phyloP scores from a whole-genome alignment of 495 filamentous ascomycete species.

The Aspergillus wentii region DNA sequence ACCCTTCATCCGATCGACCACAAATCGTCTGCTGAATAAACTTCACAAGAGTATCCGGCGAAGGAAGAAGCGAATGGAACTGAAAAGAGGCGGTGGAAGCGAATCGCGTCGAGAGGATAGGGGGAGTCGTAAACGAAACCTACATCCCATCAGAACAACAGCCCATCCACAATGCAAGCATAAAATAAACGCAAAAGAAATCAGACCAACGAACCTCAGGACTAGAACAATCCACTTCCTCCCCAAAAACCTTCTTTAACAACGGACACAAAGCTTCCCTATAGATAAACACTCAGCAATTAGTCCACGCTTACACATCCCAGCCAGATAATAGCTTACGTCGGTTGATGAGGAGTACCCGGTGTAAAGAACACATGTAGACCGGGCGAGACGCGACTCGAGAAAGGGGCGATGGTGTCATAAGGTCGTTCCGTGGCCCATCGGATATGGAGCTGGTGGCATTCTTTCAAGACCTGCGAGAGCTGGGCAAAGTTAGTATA shows the following conservation, averaged over 20 bases:
- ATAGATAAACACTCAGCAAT: constrained; percentile 5
- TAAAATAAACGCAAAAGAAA: constrained; percentile 1
- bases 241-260: constrained; percentile 58
- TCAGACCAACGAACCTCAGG: constrained; percentile 34
- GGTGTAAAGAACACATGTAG: constrained; percentile 80
- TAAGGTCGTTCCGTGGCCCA: constrained; percentile 63
- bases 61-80: constrained; percentile 60
- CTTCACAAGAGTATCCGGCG: constrained; percentile 46
- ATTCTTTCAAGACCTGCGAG: constrained; percentile 54
- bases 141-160: constrained; percentile 16
- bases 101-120: constrained; percentile 59
- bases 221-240: constrained; percentile 45
- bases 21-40: constrained; percentile 60
- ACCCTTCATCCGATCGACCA: constrained; percentile 24
- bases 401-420: constrained; percentile 59
- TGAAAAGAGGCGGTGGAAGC: constrained; percentile 61
- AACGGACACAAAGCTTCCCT: constrained; percentile 57
- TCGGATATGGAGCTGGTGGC: constrained; percentile 72
- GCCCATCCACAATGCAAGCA: constrained; percentile 1
- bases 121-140: constrained; percentile 63
- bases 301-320: constrained; percentile 5
- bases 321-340: constrained; percentile 10
- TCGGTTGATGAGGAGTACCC: constrained; percentile 20
- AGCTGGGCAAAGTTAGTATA: constrained; percentile 49
- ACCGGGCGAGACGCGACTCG: constrained; percentile 70